Base-by-base conservation (phyloP, 768 basidiomycete genomes). In the Trametes cubensis region DNA sequence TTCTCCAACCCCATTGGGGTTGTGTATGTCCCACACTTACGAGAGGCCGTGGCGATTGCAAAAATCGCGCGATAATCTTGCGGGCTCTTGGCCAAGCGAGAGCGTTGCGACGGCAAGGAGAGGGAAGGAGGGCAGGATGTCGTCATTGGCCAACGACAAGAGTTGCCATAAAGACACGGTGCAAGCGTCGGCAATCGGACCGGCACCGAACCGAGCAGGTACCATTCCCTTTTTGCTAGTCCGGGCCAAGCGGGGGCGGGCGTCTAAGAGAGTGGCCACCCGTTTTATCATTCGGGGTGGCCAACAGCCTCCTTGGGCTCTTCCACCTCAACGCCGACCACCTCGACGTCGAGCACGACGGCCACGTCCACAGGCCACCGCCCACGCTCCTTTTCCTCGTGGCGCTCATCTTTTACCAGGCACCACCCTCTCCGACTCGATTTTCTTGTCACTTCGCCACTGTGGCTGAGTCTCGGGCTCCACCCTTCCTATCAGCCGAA, bases 401-500 rank as follows among this genome's bases (percentile, higher is more conserved):
- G 5, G 14, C 25, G 48, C 48, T 2, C 34, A 6, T 6, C 34
- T 6, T 34, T 34, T 34, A 41, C 26, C 20, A 42, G 15, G 25
- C 41, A 39, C 30, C 28, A 51, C 41, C 20, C 48, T 59, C 20
- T 44, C 49, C 47, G 38, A 26, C 49, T 17, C 49, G 49, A 20
- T 38, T 47, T 47, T 46, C 26, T 11, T 56, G 4, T 34, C 6
- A 11, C 34, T 34, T 34, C 34, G 10, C 34, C 34, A 34, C 34
- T 38, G 15, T 46, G 56, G 56, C 56, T n/a, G 39, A 56, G 45
- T 23, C 10, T 58, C 23, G 23, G 23, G 56, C 56, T 49, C 56
- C 56, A 58, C 55, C 45, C 39, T 25, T 25, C 58, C 49, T 59
- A 59, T 59, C 58, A 59, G 58, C 49, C 58, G 49, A 52, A 59